Conservation (phyloP, 345 rosid genomes). For the Brassica cretica region DNA sequence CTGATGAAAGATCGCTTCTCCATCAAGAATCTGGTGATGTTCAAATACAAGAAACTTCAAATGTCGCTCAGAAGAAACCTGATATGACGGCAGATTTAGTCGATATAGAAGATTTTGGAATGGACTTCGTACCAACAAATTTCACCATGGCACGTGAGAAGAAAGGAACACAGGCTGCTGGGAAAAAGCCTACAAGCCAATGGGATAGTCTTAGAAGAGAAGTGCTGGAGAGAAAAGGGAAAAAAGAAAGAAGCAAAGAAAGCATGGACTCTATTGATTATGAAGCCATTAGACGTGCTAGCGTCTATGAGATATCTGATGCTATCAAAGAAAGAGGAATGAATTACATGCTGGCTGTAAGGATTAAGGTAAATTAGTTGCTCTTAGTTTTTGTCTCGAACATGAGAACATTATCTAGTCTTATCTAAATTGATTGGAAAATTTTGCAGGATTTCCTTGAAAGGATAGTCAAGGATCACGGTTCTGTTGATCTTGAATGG, state of each 20-base stretch:
- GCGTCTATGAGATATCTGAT: slow-evolving; percentile 52
- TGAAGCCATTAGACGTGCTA: slow-evolving; percentile 71
- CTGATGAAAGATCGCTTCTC: slow-evolving; percentile 47
- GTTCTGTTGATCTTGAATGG: slow-evolving; percentile 87
- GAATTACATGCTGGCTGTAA: slow-evolving; percentile 84
- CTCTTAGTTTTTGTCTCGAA: slow-evolving; percentile 4
- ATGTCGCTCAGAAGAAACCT: slow-evolving; percentile 34
- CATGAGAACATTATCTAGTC: not conserved
- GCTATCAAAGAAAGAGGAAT: slow-evolving; percentile 84
- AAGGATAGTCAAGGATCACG: slow-evolving; percentile 69
- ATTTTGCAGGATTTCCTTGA: slow-evolving; percentile 77
- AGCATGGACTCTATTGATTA: slow-evolving; percentile 79
- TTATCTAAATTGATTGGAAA: slow-evolving; percentile 17
- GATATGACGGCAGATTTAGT: slow-evolving; percentile 27
- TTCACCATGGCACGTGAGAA: slow-evolving; percentile 45
- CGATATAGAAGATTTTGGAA: slow-evolving; percentile 46
- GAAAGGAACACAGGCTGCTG: slow-evolving; percentile 46
- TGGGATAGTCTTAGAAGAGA: slow-evolving; percentile 80
- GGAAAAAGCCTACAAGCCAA: slow-evolving; percentile 52
- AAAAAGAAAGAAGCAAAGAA: slow-evolving; percentile 53
- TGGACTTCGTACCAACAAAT: slow-evolving; percentile 16
- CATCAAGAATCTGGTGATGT: slow-evolving; percentile 33
- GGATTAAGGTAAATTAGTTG: slow-evolving; percentile 65
- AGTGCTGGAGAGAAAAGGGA: slow-evolving; percentile 43
- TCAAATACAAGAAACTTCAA: slow-evolving; percentile 39